Base-by-base conservation (phyloP, 371 early-diverging fungal genomes). In the Chytridium lagenaria region DNA sequence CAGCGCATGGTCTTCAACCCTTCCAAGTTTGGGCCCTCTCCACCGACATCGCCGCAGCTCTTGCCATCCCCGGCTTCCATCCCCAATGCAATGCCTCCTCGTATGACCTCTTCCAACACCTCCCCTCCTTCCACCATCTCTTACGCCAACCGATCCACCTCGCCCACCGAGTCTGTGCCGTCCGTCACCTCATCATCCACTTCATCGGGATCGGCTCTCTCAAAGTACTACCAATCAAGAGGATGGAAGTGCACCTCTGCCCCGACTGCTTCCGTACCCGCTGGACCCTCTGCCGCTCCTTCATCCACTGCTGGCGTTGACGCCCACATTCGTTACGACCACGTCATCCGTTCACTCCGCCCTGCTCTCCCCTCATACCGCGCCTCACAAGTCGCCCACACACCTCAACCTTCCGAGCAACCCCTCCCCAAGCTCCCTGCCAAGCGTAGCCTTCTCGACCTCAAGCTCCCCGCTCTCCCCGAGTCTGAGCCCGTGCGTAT, bases 291-390 rank as follows among this genome's bases (percentile, higher is more conserved):
- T 19, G 7, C 44, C 19, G 44, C 44, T 19, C 19, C 44, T 7
- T 26, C 12, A 26, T 23, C 12, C 12, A 22, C 55, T 12, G 55
- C n/a, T 5, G 5, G 16, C 26, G 26, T 5, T 23, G 55, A 52
- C 55, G 12, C 55, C 23, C 55, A 52, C 26, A 52, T 52, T 52
- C 55, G 55, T 5, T 52, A 52, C 26, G 55, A 52, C 55, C n/a
- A 26, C 23, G 55, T 52, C n/a, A 12, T 52, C 55, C 12, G 26
- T 15, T 52, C 55, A 5, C 55, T 52, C 16, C 7, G 26, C 7
- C 55, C 55, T 5, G 55, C 55, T 26, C 26, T 52, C n/a, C 55
- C 55, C 5, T 52, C 55, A 5, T 52, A 52, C 55, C 55, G 26
- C 26, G 55, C 55, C 12, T 52, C 55, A 5, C 44, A 44, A 19